These are phyloP conservation scores for Ramularia endophylla DNA, from an alignment of 2,329 filamentous ascomycete genomes.

Conservation along the genomic window DNA sequence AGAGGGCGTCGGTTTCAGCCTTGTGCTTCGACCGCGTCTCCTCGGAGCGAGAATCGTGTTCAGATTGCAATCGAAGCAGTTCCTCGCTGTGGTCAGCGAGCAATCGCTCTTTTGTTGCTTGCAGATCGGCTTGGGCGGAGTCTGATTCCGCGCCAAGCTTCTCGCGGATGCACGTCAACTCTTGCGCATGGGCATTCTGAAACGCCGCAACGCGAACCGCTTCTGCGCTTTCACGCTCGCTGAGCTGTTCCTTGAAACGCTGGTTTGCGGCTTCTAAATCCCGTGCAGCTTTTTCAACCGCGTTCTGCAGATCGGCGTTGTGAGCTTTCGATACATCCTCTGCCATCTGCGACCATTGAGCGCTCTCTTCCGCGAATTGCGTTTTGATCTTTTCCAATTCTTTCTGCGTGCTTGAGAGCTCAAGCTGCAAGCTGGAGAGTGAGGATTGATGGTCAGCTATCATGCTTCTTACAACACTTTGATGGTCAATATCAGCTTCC, in stretches of 20 bases:
- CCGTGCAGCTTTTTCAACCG: not conserved
- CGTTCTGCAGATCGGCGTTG: not conserved
- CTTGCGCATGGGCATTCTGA: not conserved
- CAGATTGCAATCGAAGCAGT: not conserved
- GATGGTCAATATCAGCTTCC: constrained; percentile 4
- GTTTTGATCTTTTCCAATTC: not conserved
- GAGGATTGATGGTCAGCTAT: constrained; percentile 7
- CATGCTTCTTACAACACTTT: constrained; percentile 2
- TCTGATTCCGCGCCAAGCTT: not conserved
- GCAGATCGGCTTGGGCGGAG: not conserved
- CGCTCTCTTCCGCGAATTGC: not conserved
- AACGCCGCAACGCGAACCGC: not conserved
- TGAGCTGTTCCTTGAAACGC: not conserved
- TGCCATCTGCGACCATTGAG: no score
- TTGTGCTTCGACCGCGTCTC: constrained; percentile 4
- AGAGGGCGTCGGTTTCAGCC: constrained; percentile 3
- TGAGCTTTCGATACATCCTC: not conserved
- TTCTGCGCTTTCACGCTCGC: not conserved
- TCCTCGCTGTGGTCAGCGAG: constrained; percentile 4
- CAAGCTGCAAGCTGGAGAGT: not conserved
- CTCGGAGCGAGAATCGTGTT: constrained; percentile 1
- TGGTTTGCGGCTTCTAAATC: not conserved
- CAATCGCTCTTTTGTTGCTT: constrained; percentile 5
- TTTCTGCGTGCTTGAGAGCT: not conserved
- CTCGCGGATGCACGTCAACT: not conserved